These are phyloP conservation scores for Cercophora newfieldiana DNA, from an alignment of 495 filamentous ascomycete species.

Conservation along the genomic window DNA sequence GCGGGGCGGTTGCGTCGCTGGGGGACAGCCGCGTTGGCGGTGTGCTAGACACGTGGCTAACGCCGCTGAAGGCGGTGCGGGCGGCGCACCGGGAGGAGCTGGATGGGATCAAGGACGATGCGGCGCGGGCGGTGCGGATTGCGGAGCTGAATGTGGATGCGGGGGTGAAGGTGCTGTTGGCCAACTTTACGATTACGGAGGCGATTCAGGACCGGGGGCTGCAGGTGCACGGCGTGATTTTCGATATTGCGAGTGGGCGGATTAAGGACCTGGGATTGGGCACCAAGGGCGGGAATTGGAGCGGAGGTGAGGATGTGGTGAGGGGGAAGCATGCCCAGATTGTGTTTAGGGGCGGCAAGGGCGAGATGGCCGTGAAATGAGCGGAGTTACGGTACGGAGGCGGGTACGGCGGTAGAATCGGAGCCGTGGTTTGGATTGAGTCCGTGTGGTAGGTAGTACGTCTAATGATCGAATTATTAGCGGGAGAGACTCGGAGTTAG, in stretches of 20 bases:
- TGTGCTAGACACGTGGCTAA: conserved; percentile 79
- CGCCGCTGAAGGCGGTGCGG: conserved; percentile 66
- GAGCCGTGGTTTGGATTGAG: neutral
- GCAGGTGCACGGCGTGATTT: conserved; percentile 70
- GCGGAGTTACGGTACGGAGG: neutral
- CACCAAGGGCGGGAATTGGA: conserved; percentile 39
- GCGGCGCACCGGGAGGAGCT: conserved; percentile 56
- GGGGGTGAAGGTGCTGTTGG: conserved; percentile 63
- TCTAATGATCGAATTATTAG: neutral
- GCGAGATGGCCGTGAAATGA: conserved; percentile 31
- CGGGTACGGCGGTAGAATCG: neutral
- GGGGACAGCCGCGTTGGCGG: conserved; percentile 66
- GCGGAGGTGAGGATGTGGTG: conserved; percentile 34
- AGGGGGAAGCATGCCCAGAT: conserved; percentile 52
- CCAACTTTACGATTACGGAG: conserved; percentile 59
- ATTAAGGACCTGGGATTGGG: conserved; percentile 59
- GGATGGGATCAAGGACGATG: conserved; percentile 45
- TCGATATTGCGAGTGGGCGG: conserved; percentile 63
- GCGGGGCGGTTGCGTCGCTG: conserved; percentile 71
- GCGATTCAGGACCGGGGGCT: conserved; percentile 69
- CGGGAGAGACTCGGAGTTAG: neutral
- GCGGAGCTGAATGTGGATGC: conserved; percentile 69
- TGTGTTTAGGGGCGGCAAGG: conserved; percentile 44
- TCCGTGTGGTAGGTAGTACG: neutral
- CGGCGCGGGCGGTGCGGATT: conserved; percentile 53